These are phyloP conservation scores for Cubamyces sp. DNA, from an alignment of 768 basidiomycete genomes.

Conservation along the genomic window DNA sequence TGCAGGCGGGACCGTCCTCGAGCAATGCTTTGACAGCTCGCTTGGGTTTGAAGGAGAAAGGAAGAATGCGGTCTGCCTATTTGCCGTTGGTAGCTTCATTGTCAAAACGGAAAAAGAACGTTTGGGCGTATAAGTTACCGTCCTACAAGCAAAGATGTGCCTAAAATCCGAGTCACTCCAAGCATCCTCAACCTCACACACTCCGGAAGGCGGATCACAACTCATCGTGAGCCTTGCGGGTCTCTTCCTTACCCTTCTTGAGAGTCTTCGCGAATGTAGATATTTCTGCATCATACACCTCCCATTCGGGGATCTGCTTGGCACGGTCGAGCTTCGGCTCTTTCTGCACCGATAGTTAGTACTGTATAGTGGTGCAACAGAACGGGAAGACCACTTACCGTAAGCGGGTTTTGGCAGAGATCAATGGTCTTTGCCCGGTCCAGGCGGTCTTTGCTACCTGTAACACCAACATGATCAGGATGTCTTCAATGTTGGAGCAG, in stretches of 20 bases:
- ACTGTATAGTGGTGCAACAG: not conserved
- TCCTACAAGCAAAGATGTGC: not conserved
- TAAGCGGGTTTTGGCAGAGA: slow-evolving; percentile 94
- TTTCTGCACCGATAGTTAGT: slow-evolving; percentile 59
- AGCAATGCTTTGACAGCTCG: too few relatives aligned
- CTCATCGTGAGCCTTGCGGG: slow-evolving; percentile 7
- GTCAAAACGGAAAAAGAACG: too few relatives aligned
- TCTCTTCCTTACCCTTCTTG: slow-evolving; percentile 44
- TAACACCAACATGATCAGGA: not conserved
- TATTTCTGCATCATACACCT: slow-evolving; percentile 90
- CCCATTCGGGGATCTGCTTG: slow-evolving; percentile 97
- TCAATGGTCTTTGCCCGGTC: slow-evolving; percentile 89
- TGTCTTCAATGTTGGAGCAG: not conserved
- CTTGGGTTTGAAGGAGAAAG: too few relatives aligned
- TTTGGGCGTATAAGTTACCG: not conserved
- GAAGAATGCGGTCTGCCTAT: too few relatives aligned
- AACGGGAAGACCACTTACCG: slow-evolving; percentile 52
- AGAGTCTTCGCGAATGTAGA: slow-evolving; percentile 77
- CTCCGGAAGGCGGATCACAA: not conserved
- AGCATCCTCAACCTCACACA: not conserved
- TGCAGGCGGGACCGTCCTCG: too few relatives aligned
- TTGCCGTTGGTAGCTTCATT: too few relatives aligned
- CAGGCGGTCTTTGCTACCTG: slow-evolving; percentile 82
- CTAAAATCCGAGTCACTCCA: not conserved
- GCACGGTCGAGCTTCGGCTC: slow-evolving; percentile 95